Evolutionary conservation across 108 stramenopile species (phyloP), one percentile per base, ranked within the genome.

Genomic region (Cyclotella sp.): DNA sequence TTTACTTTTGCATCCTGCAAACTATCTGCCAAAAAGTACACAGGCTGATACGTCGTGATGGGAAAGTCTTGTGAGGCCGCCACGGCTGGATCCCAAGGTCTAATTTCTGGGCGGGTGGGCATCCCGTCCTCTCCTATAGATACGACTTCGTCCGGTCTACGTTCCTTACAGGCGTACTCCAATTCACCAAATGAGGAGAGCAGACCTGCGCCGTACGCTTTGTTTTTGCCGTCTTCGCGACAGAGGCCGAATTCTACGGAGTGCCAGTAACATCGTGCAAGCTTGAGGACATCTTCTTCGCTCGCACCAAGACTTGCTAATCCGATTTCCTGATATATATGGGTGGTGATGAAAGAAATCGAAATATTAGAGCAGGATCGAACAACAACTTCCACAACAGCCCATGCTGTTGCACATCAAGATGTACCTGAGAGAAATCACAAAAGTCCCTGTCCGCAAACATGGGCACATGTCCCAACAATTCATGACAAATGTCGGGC

Each of bases 401-500:
- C 61, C 9, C 40, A 51, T 39, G 55, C 55, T 55, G 2, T 55
- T 24, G 24, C 15, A 41, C 27, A 15, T 42, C 39, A 5, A 54
- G 10, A 28, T 55, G 8, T 9, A 70, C 69, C 69, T 70, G 97
- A 18, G 85, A 87, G 75, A 99, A 98, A 73, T 97, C 96, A 47
- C 95, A 93, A 90, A 99, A 99, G 75, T 98, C 97, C 14, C 91
- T 86, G 77, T 99, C 95, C 6, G 95, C 97, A 82, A 99, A 97
- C 94, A 98, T 92, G 19, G 98, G 97, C 19, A 96, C 97, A 72
- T 99, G 98, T n/a, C 66, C 70, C 45, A 71, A 68, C 43, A 73
- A 75, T 70, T 97, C 98, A 68, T 98, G 97, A 79, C 96, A 97
- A 73, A 99, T 96, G 65, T 99, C 97, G 3, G 98, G 98, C 76